These are phyloP conservation scores for Cadophora luteo-olivacea DNA, from an alignment of 2,329 filamentous ascomycete species.

Conservation along the genomic window DNA sequence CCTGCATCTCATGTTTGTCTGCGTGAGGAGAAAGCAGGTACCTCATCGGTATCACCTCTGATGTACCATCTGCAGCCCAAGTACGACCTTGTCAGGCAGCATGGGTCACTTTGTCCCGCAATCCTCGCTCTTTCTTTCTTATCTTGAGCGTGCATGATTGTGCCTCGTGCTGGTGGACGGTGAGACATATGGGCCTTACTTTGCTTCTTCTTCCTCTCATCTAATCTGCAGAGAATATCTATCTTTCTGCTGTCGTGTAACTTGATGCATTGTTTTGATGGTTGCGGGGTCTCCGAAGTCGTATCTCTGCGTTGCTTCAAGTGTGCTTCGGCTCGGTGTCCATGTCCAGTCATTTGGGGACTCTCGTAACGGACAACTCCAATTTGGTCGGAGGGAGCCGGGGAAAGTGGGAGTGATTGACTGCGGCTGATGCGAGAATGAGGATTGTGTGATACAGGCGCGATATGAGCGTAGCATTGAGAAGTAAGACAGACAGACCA, in stretches of 20 bases:
- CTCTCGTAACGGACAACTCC: neutral
- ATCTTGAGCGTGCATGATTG: neutral
- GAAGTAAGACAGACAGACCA: constrained; percentile 4
- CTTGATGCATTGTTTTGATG: neutral
- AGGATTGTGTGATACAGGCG: neutral
- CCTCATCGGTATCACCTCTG: constrained; percentile 7
- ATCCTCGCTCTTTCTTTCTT: neutral
- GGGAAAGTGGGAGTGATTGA: neutral
- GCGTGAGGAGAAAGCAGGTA: neutral
- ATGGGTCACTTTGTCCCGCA: neutral
- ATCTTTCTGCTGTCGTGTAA: neutral
- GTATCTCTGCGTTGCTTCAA: neutral
- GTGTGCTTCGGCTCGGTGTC: neutral
- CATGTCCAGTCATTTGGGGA: neutral
- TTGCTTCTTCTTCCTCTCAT: neutral
- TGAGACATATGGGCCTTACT: neutral
- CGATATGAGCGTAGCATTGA: neutral
- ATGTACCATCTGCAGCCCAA: constrained; percentile 1
- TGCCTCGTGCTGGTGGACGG: neutral
- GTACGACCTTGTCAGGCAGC: neutral
- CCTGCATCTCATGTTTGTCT: constrained; percentile 9
- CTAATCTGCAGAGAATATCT: neutral
- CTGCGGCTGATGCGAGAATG: neutral
- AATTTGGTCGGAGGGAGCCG: neutral
- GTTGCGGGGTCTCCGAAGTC: neutral